Evolutionary conservation across 306 rosid genomes (phyloP), one percentile per base, ranked within the genome.

Genomic region (Comarum palustre): DNA sequence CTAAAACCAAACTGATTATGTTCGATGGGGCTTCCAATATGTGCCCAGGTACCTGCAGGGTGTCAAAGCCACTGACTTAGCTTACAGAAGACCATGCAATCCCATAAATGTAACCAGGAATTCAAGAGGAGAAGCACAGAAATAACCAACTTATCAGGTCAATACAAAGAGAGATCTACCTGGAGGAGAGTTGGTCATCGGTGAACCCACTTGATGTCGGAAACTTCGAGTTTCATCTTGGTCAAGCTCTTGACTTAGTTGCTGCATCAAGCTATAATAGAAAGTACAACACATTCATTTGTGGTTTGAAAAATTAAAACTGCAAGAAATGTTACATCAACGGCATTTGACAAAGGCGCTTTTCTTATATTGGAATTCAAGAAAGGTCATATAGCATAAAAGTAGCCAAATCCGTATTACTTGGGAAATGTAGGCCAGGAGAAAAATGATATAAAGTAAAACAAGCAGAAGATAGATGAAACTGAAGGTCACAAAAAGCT

Each of bases 181-280:
- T 10, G 97, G 96, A 72, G 98, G 97, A 69, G 98, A 93, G 82
- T 75, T 89, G 82, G 96, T 75, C 36, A 88, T 12, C 24, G 98
- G 98, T 19, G 96, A 93, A 83, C 90, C 96, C 70, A 93, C 83
- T 77, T 89, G 96, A 74, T 82, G 87, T 58, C 87, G 82, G 83
- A 90, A 90, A 83, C 79, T 83, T 5, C 87, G 84, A 25, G 74
- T 78, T 47, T 92, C 96, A 68, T 92, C 96, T 82, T 85, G 98
- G 22, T 92, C 98, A 83, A 90, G 84, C 84, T 93, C 96, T 75
- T 85, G 96, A 83, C 77, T 89, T 75, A 93, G 72, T 83, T 88
- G 98, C 81, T 90, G 98, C 91, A 93, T 86, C 80, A 90, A 89
- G 83, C 98, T 90, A 75, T 29, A 54, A 66, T 66, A 76, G 41